These are phyloP conservation scores for Excoecaria agallocha DNA, from an alignment of 345 rosid species.

Conservation along the genomic window DNA sequence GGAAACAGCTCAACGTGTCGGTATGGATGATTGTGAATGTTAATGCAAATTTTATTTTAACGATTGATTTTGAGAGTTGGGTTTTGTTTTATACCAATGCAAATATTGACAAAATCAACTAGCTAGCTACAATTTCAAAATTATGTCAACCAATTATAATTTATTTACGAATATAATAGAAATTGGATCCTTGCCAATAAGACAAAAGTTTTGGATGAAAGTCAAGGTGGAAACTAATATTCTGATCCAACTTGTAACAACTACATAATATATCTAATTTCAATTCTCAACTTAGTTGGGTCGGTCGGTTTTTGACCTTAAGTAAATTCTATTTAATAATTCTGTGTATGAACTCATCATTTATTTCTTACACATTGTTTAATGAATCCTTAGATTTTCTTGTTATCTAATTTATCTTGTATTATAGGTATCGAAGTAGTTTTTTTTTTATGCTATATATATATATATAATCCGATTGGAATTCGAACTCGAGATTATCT, in stretches of 20 bases:
- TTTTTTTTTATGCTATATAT: too few species aligned
- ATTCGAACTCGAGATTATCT: too few species aligned
- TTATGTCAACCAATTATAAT: constrained; percentile 14
- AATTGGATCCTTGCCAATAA: background rate
- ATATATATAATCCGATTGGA: too few species aligned
- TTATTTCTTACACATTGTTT: background rate
- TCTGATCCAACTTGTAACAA: constrained; percentile 15
- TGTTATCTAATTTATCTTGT: background rate
- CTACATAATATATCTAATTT: background rate
- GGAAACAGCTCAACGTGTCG: background rate
- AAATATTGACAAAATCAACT: constrained; percentile 10
- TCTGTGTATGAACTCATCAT: background rate
- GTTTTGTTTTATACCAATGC: background rate
- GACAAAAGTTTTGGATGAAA: constrained; percentile 3
- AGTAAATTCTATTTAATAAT: too few species aligned
- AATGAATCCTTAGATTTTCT: background rate
- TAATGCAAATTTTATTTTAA: background rate
- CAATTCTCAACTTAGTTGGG: constrained; percentile 1
- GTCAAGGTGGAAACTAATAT: constrained; percentile 15
- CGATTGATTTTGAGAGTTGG: constrained; percentile 22
- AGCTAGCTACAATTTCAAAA: constrained; percentile 7
- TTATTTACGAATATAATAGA: background rate
- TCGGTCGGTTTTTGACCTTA: constrained; percentile 7
- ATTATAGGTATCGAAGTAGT: too few species aligned
- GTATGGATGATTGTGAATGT: background rate